Base-by-base conservation (phyloP, 306 rosid genomes). In the Hylodesmum podocarpum region DNA sequence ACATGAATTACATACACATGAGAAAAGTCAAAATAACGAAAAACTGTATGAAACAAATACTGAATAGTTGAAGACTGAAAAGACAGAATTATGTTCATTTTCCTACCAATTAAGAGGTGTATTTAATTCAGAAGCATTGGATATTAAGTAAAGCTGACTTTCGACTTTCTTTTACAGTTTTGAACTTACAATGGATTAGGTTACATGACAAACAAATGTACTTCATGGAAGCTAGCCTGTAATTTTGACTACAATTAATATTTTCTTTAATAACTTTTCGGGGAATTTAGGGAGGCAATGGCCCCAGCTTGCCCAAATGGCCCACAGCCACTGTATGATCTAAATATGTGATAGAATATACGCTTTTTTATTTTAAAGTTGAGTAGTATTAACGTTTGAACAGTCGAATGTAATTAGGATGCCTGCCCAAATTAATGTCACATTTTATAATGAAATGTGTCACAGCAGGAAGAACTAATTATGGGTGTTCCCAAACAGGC, bases 11-110 rank as follows among this genome's bases (percentile, higher is more conserved):
- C 65, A n/a, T 31, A 55, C 31, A 78, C 14, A n/a, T 24, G 34
- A 58, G 18, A 43, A 6, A 27, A 33, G 54, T 39, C 39, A 29
- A 55, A 66, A 54, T 27, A 21, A 13, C 22, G 40, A 50, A 59
- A 55, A 70, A 31, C 14, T 44, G 22, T 27, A 61, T 49, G 66
- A 62, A 79, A 57, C 72, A 79, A 62, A 50, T 37, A 61, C 24
- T 62, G 61, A 24, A 5, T 1, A 28, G 53, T 70, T 54, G 31
- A 54, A n/a, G 53, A 46, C 19, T 68, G 21, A 13, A 14, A 46
- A 36, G 67, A 71, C 40, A 69, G 24, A n/a, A 44, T 54, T 13
- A 55, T 47, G 25, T 33, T 68, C 47, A 14, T 24, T 46, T 24
- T 68, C 43, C 51, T 8, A 68, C 57, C 75, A 54, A 67, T 53